Evolutionary conservation across 1,284 basidiomycete genomes (phyloP), one percentile per base, ranked within the genome.

Genomic region (Cryptococcus jaspeensis): DNA sequence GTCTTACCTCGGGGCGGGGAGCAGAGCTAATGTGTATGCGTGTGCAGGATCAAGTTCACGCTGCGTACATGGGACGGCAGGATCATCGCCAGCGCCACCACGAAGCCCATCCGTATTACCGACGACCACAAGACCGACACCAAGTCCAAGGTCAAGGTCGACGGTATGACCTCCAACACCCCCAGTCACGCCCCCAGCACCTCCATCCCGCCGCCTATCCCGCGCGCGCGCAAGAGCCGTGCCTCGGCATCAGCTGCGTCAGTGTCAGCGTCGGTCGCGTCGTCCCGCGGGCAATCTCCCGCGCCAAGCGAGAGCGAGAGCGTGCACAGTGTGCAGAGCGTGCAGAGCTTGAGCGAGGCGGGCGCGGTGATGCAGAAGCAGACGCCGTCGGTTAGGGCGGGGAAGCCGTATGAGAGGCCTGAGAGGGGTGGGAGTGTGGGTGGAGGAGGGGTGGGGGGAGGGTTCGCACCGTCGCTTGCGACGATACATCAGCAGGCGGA

Each of bases 61-160:
- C 84, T 99, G 81, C 84, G 87, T 67, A 90, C 97, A 64, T 81
- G 86, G 67, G 82, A 80, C 38, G 93, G 92, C 8, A 84, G 88
- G 25, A 78, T 93, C 49, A 84, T 99, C 52, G 95, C 92, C 11
- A 84, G 84, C 11, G 91, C 92, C 2, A 84, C 83, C 46, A 92
- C 92, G 2, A 87, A 87, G 32, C 92, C 95, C 2, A 95, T 99
- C 70, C 95, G 99, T 87, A 99, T 99, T 67, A 99, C 95, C 3
- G 96, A 99, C 78, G 96, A 99, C 75, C 94, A 97, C 80, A 97
- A 97, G 80, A 92, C 91, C 38, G 85, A 83, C 6, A 63, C 68
- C 12, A 76, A 73, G 59, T 50, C 64, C 9, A 73, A 72, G 58
- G 58, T 67, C n/a, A 63, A 64, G 22, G 52, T 59, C 13, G 64